These are phyloP conservation scores for Podaxis sp. DNA, from an alignment of 768 basidiomycete genomes.

Conservation along the genomic window DNA sequence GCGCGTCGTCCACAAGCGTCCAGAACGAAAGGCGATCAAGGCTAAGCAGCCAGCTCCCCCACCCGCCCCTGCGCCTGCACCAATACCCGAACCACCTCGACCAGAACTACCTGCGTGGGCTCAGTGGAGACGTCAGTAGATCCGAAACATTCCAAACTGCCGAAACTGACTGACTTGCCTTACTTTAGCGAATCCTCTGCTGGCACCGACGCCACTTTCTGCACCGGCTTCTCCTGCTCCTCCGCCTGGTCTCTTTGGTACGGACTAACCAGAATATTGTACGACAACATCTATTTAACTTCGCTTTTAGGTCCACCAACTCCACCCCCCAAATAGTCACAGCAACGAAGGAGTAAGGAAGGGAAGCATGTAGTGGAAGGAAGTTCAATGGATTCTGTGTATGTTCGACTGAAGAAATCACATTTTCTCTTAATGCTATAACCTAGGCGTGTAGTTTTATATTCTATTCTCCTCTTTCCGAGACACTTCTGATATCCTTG, in stretches of 20 bases:
- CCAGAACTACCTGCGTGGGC: slow-evolving; percentile 75
- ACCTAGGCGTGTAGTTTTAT: slow-evolving; percentile 3
- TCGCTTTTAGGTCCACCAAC: slow-evolving; percentile 29
- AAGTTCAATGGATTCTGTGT: slow-evolving; percentile 1
- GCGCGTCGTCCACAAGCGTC: slow-evolving; percentile 69
- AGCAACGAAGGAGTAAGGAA: background rate
- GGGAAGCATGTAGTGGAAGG: background rate
- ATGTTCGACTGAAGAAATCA: background rate
- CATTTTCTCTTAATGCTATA: background rate
- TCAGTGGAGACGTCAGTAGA: slow-evolving; percentile 77
- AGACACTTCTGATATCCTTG: background rate
- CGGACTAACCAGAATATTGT: slow-evolving; percentile 12
- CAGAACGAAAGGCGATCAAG: slow-evolving; percentile 49
- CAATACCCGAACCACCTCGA: slow-evolving; percentile 44
- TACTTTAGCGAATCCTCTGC: slow-evolving; percentile 59
- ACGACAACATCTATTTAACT: background rate
- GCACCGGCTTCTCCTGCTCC: slow-evolving; percentile 47
- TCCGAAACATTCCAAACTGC: background rate
- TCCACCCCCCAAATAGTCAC: slow-evolving; percentile 30
- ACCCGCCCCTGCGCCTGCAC: slow-evolving; percentile 34
- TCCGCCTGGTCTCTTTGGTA: slow-evolving; percentile 70
- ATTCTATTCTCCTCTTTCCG: background rate
- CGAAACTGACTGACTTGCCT: background rate
- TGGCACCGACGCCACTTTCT: slow-evolving; percentile 47
- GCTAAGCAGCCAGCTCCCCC: slow-evolving; percentile 39